These are phyloP conservation scores for Salix suchowensis DNA, from an alignment of 345 rosid genomes.

Conservation along the genomic window DNA sequence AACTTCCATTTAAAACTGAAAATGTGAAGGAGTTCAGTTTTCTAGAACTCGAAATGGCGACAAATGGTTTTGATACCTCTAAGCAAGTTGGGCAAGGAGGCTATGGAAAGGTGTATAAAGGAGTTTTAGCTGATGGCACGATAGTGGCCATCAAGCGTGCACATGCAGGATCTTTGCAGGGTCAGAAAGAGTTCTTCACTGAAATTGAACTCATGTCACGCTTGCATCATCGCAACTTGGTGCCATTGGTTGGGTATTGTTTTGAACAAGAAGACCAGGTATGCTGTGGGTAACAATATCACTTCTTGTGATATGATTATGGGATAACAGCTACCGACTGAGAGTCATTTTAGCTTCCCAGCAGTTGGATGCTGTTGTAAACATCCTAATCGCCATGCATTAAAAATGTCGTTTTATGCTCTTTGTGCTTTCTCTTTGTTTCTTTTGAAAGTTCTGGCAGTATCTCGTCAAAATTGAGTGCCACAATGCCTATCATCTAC, in stretches of 20 bases:
- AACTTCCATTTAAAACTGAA: conserved; percentile 33
- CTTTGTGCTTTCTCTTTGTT: too few species aligned
- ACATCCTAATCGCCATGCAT: too few species aligned
- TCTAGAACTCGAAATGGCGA: conserved; percentile 39
- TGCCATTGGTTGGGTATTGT: conserved; percentile 52
- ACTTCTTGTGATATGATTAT: not conserved
- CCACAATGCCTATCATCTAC: not conserved
- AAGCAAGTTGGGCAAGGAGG: conserved; percentile 50
- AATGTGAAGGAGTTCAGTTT: conserved; percentile 40
- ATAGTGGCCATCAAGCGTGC: conserved; percentile 56
- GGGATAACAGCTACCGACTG: not conserved
- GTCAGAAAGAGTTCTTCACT: conserved; percentile 46
- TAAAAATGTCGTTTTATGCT: too few species aligned
- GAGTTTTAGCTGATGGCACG: conserved; percentile 37
- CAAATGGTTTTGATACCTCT: conserved; percentile 26
- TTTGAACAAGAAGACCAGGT: conserved; percentile 46
- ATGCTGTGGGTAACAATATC: too few species aligned
- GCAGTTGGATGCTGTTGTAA: too few species aligned
- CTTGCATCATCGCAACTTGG: conserved; percentile 61
- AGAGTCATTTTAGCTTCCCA: not conserved
- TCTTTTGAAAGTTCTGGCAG: too few species aligned
- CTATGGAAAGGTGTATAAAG: conserved; percentile 53
- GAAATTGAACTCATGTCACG: conserved; percentile 48
- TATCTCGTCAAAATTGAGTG: too few species aligned
- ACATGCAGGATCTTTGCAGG: conserved; percentile 38